These are phyloP conservation scores for Rhodofomes roseus DNA, from an alignment of 1,284 basidiomycete genomes.

Conservation along the genomic window DNA sequence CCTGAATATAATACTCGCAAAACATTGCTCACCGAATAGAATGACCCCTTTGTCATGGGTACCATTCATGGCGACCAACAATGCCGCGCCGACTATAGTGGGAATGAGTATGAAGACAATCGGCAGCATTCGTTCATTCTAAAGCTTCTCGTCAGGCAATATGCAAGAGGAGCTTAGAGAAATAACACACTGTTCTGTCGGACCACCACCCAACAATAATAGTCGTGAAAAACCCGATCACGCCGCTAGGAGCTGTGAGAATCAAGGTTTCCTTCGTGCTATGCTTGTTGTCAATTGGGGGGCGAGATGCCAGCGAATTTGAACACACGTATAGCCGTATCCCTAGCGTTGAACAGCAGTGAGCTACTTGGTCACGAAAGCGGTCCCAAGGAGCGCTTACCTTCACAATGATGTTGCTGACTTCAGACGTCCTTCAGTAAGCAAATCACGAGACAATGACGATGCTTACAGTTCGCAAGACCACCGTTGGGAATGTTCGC, in stretches of 20 bases:
- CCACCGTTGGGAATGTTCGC: conserved; percentile 67
- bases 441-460: neutral
- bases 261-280: conserved; percentile 64
- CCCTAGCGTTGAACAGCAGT: conserved; percentile 17
- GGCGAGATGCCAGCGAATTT: neutral
- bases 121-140: conserved; percentile 63
- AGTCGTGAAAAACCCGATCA: conserved; percentile 44
- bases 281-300: neutral
- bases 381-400: neutral
- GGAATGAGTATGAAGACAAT: conserved; percentile 60
- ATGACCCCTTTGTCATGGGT: conserved; percentile 49
- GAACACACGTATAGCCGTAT: conserved; percentile 60
- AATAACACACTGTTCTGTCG: conserved; percentile 62
- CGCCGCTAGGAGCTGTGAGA: conserved; percentile 56
- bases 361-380: neutral
- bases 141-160: neutral
- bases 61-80: conserved; percentile 56
- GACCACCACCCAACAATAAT: conserved; percentile 61
- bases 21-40: conserved; percentile 45
- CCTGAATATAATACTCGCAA: neutral
- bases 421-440: conserved; percentile 26
- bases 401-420: conserved; percentile 59
- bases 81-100: conserved; percentile 52
- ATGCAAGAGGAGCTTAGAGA: too few relatives aligned
- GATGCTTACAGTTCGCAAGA: conserved; percentile 54